Evolutionary conservation across 352 stramenopile genomes (phyloP).

Genomic region (Phytophthora constricta): DNA sequence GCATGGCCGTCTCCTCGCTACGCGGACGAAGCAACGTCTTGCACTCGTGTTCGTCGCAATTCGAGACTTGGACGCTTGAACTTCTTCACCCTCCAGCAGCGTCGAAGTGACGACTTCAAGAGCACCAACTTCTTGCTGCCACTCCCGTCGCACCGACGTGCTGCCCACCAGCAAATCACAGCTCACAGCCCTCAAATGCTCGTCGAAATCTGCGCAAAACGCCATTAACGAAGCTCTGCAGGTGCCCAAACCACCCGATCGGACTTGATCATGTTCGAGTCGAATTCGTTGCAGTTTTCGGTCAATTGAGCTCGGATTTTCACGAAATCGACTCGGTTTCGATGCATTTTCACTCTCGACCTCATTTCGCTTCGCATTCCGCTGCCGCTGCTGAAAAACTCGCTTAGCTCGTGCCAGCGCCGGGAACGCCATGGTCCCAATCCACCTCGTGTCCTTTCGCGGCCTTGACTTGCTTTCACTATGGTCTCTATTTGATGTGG

Average conservation of each 20-base stretch:
- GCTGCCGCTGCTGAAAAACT: conserved; percentile 27
- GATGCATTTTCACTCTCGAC: background rate
- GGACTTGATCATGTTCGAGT: background rate
- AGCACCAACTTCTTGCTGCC: conserved; percentile 27
- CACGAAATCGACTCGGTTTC: background rate
- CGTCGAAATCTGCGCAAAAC: conserved; percentile 33
- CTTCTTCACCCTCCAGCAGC: conserved; percentile 12
- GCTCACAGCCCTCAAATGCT: conserved; percentile 24
- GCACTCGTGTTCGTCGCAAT: no score
- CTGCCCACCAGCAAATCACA: conserved; percentile 22
- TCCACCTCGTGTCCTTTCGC: background rate
- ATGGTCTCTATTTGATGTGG: no score
- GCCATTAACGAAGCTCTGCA: conserved; percentile 12
- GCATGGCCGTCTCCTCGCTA: conserved; percentile 7
- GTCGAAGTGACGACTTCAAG: conserved; percentile 29
- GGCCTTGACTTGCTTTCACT: no score
- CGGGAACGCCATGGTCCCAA: conserved; percentile 25
- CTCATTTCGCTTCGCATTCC: background rate
- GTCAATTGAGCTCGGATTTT: background rate
- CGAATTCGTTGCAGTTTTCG: background rate
- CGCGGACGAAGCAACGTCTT: no score
- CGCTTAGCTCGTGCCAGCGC: conserved; percentile 39
- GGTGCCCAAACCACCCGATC: conserved; percentile 12
- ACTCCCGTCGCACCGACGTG: conserved; percentile 23
- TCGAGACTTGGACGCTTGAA: background rate